phyloP scores from a whole-genome alignment of 2,329 filamentous ascomycete genomes.

The Allantophomopsis cytisporea region DNA sequence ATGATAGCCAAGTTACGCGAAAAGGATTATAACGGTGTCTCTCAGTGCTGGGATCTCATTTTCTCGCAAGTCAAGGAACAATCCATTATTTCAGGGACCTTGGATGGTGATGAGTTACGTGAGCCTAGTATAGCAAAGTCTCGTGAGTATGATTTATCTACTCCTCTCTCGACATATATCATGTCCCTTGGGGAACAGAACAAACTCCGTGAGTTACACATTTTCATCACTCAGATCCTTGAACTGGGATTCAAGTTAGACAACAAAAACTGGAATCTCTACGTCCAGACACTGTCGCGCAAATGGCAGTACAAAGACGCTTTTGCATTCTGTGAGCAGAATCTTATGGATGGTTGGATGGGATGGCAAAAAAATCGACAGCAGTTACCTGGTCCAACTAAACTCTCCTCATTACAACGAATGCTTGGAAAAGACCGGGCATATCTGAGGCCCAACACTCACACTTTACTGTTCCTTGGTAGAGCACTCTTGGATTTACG shows the following conservation, averaged over 20 bases:
- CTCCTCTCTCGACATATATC: constrained; percentile 32
- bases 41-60: constrained; percentile 51
- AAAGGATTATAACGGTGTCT: constrained; percentile 43
- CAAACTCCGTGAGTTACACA: constrained; percentile 33
- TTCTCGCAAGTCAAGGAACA: constrained; percentile 35
- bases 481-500: constrained; percentile 14
- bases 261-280: constrained; percentile 68
- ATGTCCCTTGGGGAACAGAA: constrained; percentile 35
- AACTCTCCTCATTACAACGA: constrained; percentile 10
- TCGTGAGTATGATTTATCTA: constrained; percentile 5
- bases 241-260: constrained; percentile 60
- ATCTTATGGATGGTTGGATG: constrained; percentile 66
- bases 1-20: constrained; percentile 54
- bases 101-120: constrained; percentile 5
- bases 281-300: constrained; percentile 53
- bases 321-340: constrained; percentile 60
- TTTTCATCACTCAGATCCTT: constrained; percentile 32
- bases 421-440: constrained; percentile 8
- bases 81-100: constrained; percentile 13
- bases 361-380: constrained; percentile 43
- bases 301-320: constrained; percentile 48
- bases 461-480: constrained; percentile 15
- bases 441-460: constrained; percentile 14
- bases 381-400: constrained; percentile 9
- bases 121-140: constrained; percentile 21